Evolutionary conservation across 1,284 basidiomycete genomes (phyloP).

Genomic region (Ceratorhiza oryzae-sativae): DNA sequence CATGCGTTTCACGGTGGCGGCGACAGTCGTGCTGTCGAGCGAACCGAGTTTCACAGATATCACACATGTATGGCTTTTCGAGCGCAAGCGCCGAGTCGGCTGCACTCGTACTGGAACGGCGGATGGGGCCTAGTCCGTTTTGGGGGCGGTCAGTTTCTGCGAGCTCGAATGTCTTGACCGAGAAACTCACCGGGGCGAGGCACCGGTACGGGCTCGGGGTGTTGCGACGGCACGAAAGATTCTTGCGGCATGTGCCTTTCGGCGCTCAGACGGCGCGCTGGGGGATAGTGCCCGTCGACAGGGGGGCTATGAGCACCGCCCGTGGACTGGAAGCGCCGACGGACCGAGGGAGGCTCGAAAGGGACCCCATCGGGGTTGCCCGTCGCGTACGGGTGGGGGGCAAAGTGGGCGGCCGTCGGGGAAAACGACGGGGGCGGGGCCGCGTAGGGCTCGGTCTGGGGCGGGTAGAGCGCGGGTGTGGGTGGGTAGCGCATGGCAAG

Average conservation of each 20-base stretch:
- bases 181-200: slow-evolving; percentile 6
- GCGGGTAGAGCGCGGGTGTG: neutral
- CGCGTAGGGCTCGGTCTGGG: neutral
- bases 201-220: neutral
- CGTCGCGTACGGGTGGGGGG: neutral
- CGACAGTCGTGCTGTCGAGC: slow-evolving; percentile 28
- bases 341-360: neutral
- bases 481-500: neutral
- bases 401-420: slow-evolving; percentile 15
- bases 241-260: slow-evolving; percentile 28
- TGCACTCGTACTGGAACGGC: neutral
- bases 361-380: slow-evolving; percentile 5
- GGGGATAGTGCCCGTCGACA: neutral
- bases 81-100: slow-evolving; percentile 27
- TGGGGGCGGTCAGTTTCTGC: slow-evolving; percentile 21
- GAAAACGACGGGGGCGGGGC: slow-evolving; percentile 16
- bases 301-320: neutral
- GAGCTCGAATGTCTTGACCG: neutral
- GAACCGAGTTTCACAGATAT: slow-evolving; percentile 31
- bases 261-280: slow-evolving; percentile 11
- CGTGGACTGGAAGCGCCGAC: slow-evolving; percentile 19
- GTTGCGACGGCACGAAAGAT: slow-evolving; percentile 10
- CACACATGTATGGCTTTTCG: slow-evolving; percentile 27
- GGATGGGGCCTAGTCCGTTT: neutral
- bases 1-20: slow-evolving; percentile 34